Evolutionary conservation across 495 filamentous ascomycete species (phyloP).

Genomic region (Penicillium paradoxum): DNA sequence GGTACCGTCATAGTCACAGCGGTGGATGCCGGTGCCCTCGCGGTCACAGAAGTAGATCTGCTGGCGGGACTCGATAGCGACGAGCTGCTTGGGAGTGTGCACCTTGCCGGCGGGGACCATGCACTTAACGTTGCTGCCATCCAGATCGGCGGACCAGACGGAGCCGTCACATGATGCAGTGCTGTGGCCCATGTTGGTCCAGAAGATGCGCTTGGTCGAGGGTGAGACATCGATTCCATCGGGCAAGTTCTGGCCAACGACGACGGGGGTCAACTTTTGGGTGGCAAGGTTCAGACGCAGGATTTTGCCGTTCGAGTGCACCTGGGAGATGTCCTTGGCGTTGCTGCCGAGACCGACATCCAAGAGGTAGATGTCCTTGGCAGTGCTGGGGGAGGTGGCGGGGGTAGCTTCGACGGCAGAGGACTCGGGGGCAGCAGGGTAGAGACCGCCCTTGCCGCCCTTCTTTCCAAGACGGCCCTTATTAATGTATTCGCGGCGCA

Average conservation of each 20-base stretch:
- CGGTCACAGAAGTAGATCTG: constrained; percentile 52
- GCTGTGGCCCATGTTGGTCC: constrained; percentile 49
- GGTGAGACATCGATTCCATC: constrained; percentile 45
- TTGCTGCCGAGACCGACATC: constrained; percentile 30
- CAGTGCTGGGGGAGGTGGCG: constrained; percentile 8
- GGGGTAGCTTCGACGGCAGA: constrained; percentile 6
- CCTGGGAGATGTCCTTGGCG: constrained; percentile 12
- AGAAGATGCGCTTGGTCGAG: constrained; percentile 38
- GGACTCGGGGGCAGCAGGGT: constrained; percentile 13
- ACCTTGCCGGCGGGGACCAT: constrained; percentile 34
- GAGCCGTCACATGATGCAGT: constrained; percentile 37
- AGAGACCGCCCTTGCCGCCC: constrained; percentile 32
- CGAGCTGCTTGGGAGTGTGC: constrained; percentile 53
- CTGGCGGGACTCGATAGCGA: constrained; percentile 23
- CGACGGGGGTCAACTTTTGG: constrained; percentile 21
- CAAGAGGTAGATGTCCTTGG: constrained; percentile 22
- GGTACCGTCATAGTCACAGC: constrained; percentile 43
- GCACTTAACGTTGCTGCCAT: constrained; percentile 37
- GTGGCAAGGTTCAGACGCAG: constrained; percentile 18
- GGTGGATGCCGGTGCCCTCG: constrained; percentile 46
- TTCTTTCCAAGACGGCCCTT: constrained; percentile 30
- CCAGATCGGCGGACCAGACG: constrained; percentile 40
- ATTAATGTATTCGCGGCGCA: constrained; percentile 30
- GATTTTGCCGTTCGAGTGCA: constrained; percentile 22
- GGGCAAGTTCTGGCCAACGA: constrained; percentile 33